These are phyloP conservation scores for Yarrowia sp. DNA, from an alignment of 805 yeast species.

Conservation along the genomic window DNA sequence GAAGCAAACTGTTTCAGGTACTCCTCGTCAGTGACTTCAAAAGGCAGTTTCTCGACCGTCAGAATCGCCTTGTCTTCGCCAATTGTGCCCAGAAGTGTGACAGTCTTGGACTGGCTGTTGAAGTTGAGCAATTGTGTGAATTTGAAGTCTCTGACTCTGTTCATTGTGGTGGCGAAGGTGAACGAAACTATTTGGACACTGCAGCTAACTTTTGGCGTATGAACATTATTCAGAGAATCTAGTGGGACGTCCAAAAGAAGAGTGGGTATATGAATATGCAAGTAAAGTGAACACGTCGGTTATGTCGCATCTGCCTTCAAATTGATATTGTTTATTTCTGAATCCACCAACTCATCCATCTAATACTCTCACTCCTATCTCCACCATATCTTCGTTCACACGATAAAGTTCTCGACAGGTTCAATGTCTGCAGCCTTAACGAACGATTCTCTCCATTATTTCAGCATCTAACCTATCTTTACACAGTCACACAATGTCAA, in stretches of 20 bases:
- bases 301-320: too few relatives aligned
- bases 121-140: slow-evolving; percentile 32
- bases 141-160: slow-evolving; percentile 14
- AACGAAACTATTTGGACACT: not conserved
- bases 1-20: slow-evolving; percentile 30
- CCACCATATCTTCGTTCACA: not conserved
- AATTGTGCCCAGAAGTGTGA: slow-evolving; percentile 74
- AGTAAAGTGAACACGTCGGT: too few relatives aligned
- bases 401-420: slow-evolving; percentile 12
- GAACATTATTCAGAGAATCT: not conserved
- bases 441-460: not conserved
- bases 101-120: slow-evolving; percentile 63
- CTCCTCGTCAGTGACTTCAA: slow-evolving; percentile 24
- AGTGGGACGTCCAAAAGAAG: too few relatives aligned
- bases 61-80: slow-evolving; percentile 68
- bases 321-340: too few relatives aligned
- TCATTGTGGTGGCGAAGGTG: not conserved
- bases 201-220: not conserved
- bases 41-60: slow-evolving; percentile 63
- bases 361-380: not conserved
- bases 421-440: not conserved
- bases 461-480: not conserved
- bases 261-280: too few relatives aligned
- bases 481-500: slow-evolving; percentile 5
- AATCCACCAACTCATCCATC: too few relatives aligned